phyloP scores from a whole-genome alignment of 2,329 filamentous ascomycete genomes.

The Fusarium sambucinum region DNA sequence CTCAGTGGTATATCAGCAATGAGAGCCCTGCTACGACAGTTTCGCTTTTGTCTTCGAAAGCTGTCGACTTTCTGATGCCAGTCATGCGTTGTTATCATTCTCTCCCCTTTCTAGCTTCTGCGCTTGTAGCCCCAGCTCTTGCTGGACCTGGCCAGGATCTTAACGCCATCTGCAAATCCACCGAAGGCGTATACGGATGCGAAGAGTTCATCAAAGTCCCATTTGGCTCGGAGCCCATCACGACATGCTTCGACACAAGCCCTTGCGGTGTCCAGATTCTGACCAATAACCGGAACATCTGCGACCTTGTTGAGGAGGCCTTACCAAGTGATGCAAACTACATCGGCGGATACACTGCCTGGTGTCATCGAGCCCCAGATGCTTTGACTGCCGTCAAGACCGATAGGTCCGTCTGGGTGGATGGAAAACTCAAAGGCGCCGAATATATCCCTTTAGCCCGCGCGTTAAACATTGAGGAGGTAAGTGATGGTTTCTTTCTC shows the following conservation, averaged over 20 bases:
- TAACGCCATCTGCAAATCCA: constrained; percentile 26
- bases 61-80: fast-evolving
- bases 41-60: fast-evolving
- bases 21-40: not conserved
- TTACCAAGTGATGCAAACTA: constrained; percentile 17
- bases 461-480: constrained; percentile 12
- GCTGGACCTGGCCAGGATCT: constrained; percentile 30
- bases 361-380: constrained; percentile 6
- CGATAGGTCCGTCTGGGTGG: constrained; percentile 16
- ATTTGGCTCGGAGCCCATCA: constrained; percentile 25
- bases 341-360: constrained; percentile 7
- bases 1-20: not conserved
- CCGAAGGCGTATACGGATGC: constrained; percentile 32
- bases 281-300: constrained; percentile 25
- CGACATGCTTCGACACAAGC: constrained; percentile 20
- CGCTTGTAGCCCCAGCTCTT: not conserved
- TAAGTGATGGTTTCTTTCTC: not conserved
- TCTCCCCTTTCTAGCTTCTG: not conserved
- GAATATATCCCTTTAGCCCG: not conserved
- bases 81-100: not conserved
- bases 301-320: constrained; percentile 18
- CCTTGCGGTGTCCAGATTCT: constrained; percentile 29
- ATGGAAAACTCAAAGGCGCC: constrained; percentile 24
- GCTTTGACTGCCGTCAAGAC: constrained; percentile 23
- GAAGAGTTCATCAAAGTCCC: constrained; percentile 18